A percentile compares a stretch with the other conserved stretches of the same genome.
Conservation (phyloP, 495 filamentous ascomycete species). For the Lepraria neglecta region DNA sequence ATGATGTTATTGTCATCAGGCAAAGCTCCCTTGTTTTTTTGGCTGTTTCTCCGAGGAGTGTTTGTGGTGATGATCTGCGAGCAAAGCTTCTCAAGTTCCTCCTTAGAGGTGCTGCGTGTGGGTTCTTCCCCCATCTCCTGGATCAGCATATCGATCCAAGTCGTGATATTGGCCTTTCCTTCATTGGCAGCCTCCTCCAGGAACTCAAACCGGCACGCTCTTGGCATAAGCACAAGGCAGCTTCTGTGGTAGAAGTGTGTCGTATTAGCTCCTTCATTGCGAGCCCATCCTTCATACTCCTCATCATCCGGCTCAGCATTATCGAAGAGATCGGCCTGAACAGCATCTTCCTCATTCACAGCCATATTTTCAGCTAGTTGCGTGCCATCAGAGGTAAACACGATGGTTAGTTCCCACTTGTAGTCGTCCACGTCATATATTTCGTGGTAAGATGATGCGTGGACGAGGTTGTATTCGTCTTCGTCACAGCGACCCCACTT, state of each 20-base stretch:
- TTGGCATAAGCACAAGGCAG: constrained; percentile 15
- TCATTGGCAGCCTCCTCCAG: neutral
- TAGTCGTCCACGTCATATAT: constrained; percentile 1
- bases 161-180: neutral
- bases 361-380: neutral
- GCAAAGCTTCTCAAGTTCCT: constrained; percentile 4
- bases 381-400: constrained; percentile 11
- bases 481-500: constrained; percentile 5
- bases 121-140: neutral
- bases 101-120: neutral
- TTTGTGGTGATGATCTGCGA: neutral
- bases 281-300: constrained; percentile 36
- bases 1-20: neutral
- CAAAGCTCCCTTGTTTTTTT: neutral
- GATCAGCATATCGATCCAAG: neutral
- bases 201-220: neutral
- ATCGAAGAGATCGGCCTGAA: constrained; percentile 19
- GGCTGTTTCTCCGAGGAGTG: neutral
- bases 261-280: constrained; percentile 31
- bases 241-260: constrained; percentile 35
- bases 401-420: neutral
- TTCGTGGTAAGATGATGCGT: neutral
- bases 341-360: constrained; percentile 10
- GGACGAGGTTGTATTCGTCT: neutral
- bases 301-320: constrained; percentile 33